Evolutionary conservation across 2,329 filamentous ascomycete species (phyloP).

Genomic region (Fusarium torulosum): DNA sequence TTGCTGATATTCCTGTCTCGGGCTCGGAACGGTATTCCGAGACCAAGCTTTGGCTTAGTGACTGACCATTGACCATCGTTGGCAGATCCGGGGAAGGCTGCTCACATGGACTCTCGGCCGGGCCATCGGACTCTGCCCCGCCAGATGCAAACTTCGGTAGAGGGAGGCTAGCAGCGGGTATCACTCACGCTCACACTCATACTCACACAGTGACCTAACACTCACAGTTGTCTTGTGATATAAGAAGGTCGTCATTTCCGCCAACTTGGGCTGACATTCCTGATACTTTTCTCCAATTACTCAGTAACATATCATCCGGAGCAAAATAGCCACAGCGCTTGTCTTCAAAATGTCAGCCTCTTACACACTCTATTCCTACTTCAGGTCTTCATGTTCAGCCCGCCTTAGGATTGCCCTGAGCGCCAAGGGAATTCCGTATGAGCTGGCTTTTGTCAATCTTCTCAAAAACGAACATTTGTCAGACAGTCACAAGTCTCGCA

Average conservation of each 20-base stretch:
- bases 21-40: no score
- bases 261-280: accelerated
- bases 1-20: no score
- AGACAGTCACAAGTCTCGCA: constrained; percentile 59
- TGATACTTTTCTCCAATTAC: no score
- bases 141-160: constrained; percentile 25
- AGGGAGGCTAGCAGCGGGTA: constrained; percentile 34
- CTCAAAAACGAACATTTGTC: constrained; percentile 65
- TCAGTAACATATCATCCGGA: no score
- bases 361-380: constrained; percentile 69
- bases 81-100: no score
- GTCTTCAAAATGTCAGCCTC: constrained; percentile 37
- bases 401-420: constrained; percentile 71
- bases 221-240: constrained; percentile 11
- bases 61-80: no score
- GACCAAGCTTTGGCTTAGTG: no score
- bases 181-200: background rate
- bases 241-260: constrained; percentile 34
- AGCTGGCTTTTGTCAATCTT: constrained; percentile 64
- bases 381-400: constrained; percentile 72
- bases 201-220: background rate
- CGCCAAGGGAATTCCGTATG: constrained; percentile 65
- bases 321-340: accelerated
- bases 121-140: background rate
- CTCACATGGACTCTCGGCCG: no score